Conservation (phyloP, 2,329 filamentous ascomycete genomes). For the Huntiella decipiens region DNA sequence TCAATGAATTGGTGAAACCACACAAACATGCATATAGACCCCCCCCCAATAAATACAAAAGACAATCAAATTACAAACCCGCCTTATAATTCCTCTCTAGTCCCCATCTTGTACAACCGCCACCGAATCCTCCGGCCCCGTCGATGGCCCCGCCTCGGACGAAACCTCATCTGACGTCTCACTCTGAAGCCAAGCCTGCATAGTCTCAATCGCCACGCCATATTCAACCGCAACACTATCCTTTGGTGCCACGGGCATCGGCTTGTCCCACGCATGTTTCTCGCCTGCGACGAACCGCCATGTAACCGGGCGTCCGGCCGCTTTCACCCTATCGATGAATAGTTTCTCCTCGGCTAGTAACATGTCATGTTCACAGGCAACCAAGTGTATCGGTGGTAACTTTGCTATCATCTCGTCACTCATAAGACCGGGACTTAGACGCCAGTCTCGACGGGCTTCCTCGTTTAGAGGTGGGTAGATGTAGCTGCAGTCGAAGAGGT, state of each 20-base stretch:
- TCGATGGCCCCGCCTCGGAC: too few relatives aligned
- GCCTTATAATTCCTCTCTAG: not conserved
- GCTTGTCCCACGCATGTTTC: constrained; percentile 31
- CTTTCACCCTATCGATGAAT: constrained; percentile 38
- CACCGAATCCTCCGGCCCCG: not conserved
- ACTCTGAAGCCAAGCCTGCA: constrained; percentile 13
- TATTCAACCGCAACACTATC: constrained; percentile 28
- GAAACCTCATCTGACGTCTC: not conserved
- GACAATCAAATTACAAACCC: constrained; percentile 1
- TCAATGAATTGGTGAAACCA: not conserved
- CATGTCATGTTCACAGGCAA: constrained; percentile 48
- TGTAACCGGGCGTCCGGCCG: constrained; percentile 18
- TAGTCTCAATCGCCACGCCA: constrained; percentile 22
- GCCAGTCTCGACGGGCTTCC: constrained; percentile 29
- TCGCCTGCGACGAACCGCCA: constrained; percentile 27
- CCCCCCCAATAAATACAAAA: not conserved
- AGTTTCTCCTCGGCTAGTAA: constrained; percentile 39
- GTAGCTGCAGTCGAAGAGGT: constrained; percentile 44
- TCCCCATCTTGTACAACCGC: too few relatives aligned
- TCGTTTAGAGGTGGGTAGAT: constrained; percentile 31
- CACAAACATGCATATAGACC: not conserved
- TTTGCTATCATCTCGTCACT: constrained; percentile 31
- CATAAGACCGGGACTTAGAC: constrained; percentile 39
- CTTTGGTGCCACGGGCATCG: constrained; percentile 25
- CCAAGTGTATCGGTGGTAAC: constrained; percentile 35